phyloP scores from a whole-genome alignment of 768 basidiomycete genomes.

The Naganishia randhawae region DNA sequence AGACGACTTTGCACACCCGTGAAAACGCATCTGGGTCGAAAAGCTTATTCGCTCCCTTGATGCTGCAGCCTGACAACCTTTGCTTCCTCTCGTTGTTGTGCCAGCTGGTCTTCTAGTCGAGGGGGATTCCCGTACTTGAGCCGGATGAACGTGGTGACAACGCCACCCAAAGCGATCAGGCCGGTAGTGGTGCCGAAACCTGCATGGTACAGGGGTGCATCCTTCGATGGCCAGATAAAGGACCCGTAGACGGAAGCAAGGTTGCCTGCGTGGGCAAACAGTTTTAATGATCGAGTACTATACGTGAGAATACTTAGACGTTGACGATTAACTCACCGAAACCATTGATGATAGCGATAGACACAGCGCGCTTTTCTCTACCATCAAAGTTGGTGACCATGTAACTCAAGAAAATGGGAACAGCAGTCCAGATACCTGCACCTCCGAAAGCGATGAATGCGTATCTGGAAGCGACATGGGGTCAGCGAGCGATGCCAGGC shows the following conservation, averaged over 20 bases:
- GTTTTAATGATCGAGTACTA: background rate
- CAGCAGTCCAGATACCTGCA: constrained; percentile 48
- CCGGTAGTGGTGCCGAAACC: constrained; percentile 45
- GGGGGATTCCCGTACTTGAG: constrained; percentile 16
- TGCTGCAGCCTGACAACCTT: background rate
- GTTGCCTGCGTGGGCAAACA: constrained; percentile 31
- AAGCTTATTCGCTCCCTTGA: constrained; percentile 3
- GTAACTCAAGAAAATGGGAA: constrained; percentile 47
- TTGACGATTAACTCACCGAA: constrained; percentile 35
- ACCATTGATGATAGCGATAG: constrained; percentile 48
- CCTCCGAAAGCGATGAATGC: constrained; percentile 48
- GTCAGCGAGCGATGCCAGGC: background rate
- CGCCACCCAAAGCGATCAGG: constrained; percentile 36
- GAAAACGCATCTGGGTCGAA: background rate
- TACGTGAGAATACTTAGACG: background rate
- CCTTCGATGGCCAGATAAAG: constrained; percentile 48
- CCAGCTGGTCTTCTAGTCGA: constrained; percentile 5
- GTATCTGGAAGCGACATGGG: constrained; percentile 33
- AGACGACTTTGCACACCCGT: no score
- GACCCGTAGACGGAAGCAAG: constrained; percentile 41
- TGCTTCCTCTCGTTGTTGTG: background rate
- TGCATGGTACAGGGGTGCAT: constrained; percentile 41
- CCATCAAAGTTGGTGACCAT: constrained; percentile 48
- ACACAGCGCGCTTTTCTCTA: constrained; percentile 46
- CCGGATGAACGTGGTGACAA: constrained; percentile 8